Conservation (phyloP, 345 rosid species). For the Citrus hindsii region DNA sequence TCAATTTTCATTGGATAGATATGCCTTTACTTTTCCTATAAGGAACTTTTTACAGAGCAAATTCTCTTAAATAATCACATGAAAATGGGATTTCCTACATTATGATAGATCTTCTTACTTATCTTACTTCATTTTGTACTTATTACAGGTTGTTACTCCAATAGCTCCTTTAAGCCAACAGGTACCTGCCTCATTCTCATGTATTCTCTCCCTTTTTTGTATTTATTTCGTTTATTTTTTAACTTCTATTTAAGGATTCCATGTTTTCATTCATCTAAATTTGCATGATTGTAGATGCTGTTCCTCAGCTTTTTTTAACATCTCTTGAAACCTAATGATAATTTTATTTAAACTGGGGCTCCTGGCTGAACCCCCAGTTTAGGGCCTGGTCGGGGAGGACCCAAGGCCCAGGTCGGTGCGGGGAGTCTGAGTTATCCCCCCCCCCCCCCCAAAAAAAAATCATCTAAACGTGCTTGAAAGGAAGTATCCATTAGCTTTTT, state of each 20-base stretch:
- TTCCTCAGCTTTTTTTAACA: background rate
- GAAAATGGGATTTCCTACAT: background rate
- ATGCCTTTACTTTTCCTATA: background rate
- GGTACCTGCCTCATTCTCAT: constrained; percentile 36
- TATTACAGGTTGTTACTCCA: constrained; percentile 89
- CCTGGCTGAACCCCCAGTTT: too few species aligned
- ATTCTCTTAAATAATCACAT: background rate
- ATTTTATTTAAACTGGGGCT: too few species aligned
- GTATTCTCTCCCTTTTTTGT: background rate
- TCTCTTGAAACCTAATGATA: background rate
- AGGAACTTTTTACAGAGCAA: background rate
- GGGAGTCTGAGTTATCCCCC: too few species aligned
- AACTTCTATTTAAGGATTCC: background rate
- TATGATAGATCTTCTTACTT: background rate
- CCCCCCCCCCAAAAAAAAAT: too few species aligned
- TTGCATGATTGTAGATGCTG: background rate
- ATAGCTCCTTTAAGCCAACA: constrained; percentile 98
- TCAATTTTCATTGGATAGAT: background rate
- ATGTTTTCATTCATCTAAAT: background rate
- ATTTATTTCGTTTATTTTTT: background rate
- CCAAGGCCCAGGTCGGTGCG: too few species aligned
- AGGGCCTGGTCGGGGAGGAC: too few species aligned
- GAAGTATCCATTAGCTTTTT: background rate
- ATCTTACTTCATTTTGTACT: background rate
- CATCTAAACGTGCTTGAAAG: background rate